Percentiles rank a stretch among this genome's conserved stretches.
Evolutionary conservation across 176 grass and related monocot genomes (phyloP).

Genomic region (Otatea glauca): DNA sequence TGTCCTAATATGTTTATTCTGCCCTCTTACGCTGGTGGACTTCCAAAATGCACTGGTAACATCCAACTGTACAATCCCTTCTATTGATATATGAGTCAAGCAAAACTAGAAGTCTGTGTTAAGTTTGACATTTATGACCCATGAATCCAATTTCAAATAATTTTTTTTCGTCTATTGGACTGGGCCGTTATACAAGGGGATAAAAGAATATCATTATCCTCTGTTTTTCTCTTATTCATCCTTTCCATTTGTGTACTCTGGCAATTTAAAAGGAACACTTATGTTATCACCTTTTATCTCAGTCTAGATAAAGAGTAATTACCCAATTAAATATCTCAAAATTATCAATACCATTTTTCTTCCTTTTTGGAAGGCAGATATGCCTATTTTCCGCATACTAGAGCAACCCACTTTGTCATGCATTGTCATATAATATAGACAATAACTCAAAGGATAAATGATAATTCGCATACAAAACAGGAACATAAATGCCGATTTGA

Average conservation of each 20-base stretch:
- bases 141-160: not conserved
- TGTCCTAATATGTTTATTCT: not conserved
- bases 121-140: not conserved
- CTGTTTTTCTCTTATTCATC: not conserved
- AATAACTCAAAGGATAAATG: not conserved
- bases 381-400: not conserved
- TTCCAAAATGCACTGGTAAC: not conserved
- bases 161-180: not conserved
- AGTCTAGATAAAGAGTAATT: not conserved
- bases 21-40: not conserved
- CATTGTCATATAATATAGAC: not conserved
- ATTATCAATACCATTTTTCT: too few relatives aligned
- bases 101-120: not conserved
- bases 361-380: not conserved
- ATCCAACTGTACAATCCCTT: not conserved
- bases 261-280: not conserved
- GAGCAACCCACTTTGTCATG: not conserved
- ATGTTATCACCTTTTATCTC: not conserved
- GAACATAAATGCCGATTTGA: not conserved
- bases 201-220: not conserved
- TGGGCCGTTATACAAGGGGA: not conserved
- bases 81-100: not conserved
- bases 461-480: not conserved
- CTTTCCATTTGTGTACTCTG: not conserved
- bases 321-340: not conserved